Conservation (phyloP, 805 yeast genomes). For the Millerozyma acaciae region DNA sequence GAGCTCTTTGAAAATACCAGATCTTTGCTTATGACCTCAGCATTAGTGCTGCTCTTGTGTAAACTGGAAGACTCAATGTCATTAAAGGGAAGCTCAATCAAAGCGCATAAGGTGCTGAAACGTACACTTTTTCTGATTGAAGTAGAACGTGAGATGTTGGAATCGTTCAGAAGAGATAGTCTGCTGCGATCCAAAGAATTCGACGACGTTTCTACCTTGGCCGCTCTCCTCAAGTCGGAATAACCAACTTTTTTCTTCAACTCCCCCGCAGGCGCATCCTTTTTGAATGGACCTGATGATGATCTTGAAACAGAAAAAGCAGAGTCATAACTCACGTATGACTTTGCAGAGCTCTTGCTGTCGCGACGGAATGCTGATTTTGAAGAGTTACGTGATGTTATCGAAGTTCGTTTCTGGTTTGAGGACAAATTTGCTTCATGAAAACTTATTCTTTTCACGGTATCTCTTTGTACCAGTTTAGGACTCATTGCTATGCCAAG, state of each 20-base stretch:
- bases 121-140: slow-evolving; percentile 30
- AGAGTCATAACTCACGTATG: slow-evolving; percentile 61
- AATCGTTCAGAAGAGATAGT: slow-evolving; percentile 15
- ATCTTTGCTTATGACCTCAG: not conserved
- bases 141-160: slow-evolving; percentile 19
- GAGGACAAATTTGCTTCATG: slow-evolving; percentile 13
- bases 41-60: not conserved
- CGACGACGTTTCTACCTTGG: slow-evolving; percentile 10
- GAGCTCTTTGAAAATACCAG: slow-evolving; percentile 22
- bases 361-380: slow-evolving; percentile 23
- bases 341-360: slow-evolving; percentile 36
- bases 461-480: slow-evolving; percentile 20
- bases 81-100: slow-evolving; percentile 38
- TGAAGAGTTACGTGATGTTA: slow-evolving; percentile 29
- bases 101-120: slow-evolving; percentile 35
- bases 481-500: slow-evolving; percentile 42
- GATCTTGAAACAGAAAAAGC: slow-evolving; percentile 37
- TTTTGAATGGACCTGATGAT: slow-evolving; percentile 11
- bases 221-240: slow-evolving; percentile 42
- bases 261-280: slow-evolving; percentile 13
- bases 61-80: slow-evolving; percentile 1
- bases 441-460: slow-evolving; percentile 22
- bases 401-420: slow-evolving; percentile 14
- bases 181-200: slow-evolving; percentile 1
- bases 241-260: slow-evolving; percentile 50